Evolutionary conservation across 306 rosid species (phyloP).

Genomic region (Medicago arabica): DNA sequence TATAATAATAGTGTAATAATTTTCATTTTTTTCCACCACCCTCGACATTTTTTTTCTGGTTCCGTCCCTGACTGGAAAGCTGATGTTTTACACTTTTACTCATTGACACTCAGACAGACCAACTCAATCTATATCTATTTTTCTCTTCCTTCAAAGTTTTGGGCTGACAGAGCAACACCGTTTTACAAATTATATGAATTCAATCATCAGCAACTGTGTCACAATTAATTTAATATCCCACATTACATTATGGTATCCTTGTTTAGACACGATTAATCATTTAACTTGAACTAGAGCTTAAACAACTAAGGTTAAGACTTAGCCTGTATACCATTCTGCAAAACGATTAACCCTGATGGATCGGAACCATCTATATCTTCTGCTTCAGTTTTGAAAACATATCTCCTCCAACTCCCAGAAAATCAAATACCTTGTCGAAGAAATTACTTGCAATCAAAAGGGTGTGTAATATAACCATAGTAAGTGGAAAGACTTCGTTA

Average conservation of each 20-base stretch:
- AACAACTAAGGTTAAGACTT: background rate
- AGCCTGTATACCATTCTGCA: conserved; percentile 74
- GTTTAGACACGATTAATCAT: conserved; percentile 12
- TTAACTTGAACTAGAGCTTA: conserved; percentile 15
- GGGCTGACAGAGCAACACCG: conserved; percentile 72
- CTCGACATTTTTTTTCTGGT: too few species aligned
- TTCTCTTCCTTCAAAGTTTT: conserved; percentile 64
- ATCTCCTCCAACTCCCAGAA: too few species aligned
- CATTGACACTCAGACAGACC: too few species aligned
- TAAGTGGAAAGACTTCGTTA: too few species aligned
- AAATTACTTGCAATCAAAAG: conserved; percentile 90
- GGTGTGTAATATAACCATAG: too few species aligned
- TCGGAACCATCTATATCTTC: conserved; percentile 94
- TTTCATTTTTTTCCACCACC: too few species aligned
- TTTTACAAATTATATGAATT: conserved; percentile 56
- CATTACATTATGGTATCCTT: background rate
- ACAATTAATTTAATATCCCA: conserved; percentile 17
- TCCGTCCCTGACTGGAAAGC: too few species aligned
- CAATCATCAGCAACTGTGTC: conserved; percentile 5
- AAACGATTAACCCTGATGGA: conserved; percentile 89
- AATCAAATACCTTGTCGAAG: conserved; percentile 78
- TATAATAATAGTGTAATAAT: too few species aligned
- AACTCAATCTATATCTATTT: conserved; percentile 45
- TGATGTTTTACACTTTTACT: too few species aligned
- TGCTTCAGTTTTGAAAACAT: too few species aligned